Conservation (phyloP, 768 basidiomycete species). For the Podaxis rugospora region DNA sequence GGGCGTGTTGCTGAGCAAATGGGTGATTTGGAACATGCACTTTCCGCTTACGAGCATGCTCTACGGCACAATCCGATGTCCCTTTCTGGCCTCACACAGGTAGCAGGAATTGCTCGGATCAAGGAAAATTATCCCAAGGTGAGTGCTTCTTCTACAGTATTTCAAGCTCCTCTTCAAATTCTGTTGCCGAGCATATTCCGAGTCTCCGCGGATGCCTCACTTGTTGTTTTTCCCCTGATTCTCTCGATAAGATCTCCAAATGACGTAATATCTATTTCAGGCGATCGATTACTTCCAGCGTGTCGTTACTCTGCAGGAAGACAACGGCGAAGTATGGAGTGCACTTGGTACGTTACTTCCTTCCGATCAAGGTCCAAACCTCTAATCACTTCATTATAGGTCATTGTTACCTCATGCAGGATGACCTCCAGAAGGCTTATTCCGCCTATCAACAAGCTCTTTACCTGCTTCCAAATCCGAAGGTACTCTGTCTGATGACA, state of each 20-base stretch:
- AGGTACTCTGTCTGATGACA: slow-evolving; percentile 41
- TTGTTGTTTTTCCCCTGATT: slow-evolving; percentile 26
- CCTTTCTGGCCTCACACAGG: slow-evolving; percentile 85
- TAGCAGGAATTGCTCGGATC: slow-evolving; percentile 94
- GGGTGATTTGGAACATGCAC: slow-evolving; percentile 88
- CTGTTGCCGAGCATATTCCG: slow-evolving; percentile 20
- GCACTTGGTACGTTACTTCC: slow-evolving; percentile 65
- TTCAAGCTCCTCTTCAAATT: slow-evolving; percentile 12
- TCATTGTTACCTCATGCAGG: slow-evolving; percentile 98
- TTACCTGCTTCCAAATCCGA: slow-evolving; percentile 92
- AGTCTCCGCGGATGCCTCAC: slow-evolving; percentile 34
- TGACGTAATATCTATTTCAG: slow-evolving; percentile 47
- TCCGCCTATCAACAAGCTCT: slow-evolving; percentile 98
- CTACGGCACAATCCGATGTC: slow-evolving; percentile 93
- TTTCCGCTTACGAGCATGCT: slow-evolving; percentile 91
- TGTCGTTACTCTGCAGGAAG: slow-evolving; percentile 83
- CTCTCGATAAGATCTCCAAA: slow-evolving; percentile 28
- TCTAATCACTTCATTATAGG: slow-evolving; percentile 39
- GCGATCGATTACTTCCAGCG: slow-evolving; percentile 97
- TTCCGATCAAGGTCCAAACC: slow-evolving; percentile 3
- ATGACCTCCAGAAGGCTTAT: slow-evolving; percentile 98
- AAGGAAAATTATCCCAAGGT: slow-evolving; percentile 98
- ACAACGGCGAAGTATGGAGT: slow-evolving; percentile 99
- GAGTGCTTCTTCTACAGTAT: slow-evolving; percentile 24
- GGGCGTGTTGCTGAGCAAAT: slow-evolving; percentile 95